These are phyloP conservation scores for Ogataea corticis DNA, from an alignment of 805 yeast species.

Conservation along the genomic window DNA sequence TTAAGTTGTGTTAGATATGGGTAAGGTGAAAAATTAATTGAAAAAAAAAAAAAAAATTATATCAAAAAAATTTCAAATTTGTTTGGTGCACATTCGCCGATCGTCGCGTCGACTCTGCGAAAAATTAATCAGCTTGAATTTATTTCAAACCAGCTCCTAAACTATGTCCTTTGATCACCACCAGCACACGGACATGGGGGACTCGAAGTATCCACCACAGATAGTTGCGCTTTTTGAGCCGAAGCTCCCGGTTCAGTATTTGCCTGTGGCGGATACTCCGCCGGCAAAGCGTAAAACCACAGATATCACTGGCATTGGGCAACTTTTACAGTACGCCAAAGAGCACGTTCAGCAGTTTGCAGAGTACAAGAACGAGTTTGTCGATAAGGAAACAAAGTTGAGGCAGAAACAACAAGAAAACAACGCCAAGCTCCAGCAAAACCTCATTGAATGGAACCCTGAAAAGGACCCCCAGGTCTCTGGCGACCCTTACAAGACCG, in stretches of 20 bases:
- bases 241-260: conserved; percentile 53
- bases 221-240: conserved; percentile 58
- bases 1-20: neutral
- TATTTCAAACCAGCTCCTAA: no score
- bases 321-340: conserved; percentile 27
- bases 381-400: conserved; percentile 29
- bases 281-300: conserved; percentile 48
- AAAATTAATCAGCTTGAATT: neutral
- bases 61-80: conserved; percentile 2
- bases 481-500: conserved; percentile 76
- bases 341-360: conserved; percentile 33
- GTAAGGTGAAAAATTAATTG: neutral
- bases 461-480: conserved; percentile 52
- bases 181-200: conserved; percentile 13
- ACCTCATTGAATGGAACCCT: conserved; percentile 53
- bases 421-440: conserved; percentile 36
- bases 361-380: conserved; percentile 15
- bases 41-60: neutral
- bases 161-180: no score
- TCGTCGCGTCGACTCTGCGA: neutral
- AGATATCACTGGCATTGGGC: conserved; percentile 47
- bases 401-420: conserved; percentile 23
- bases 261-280: conserved; percentile 50
- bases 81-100: conserved; percentile 5
- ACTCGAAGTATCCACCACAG: conserved; percentile 25